These are phyloP conservation scores for Capsicum chinense DNA, from an alignment of 257 asterid genomes.

Conservation along the genomic window DNA sequence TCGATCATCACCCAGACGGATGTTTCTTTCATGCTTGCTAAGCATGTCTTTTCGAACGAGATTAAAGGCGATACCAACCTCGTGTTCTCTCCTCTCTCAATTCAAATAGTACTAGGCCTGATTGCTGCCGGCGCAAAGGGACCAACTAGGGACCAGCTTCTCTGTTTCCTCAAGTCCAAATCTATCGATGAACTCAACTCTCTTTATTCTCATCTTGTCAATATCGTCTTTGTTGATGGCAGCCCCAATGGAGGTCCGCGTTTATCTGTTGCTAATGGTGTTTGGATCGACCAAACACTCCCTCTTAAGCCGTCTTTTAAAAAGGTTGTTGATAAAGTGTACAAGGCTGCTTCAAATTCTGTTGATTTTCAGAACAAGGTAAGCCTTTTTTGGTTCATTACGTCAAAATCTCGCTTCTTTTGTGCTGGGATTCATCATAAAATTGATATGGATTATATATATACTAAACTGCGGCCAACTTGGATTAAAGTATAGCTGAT, in stretches of 20 bases:
- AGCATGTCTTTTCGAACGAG: conserved; percentile 44
- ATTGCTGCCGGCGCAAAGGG: conserved; percentile 33
- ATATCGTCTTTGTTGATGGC: conserved; percentile 48
- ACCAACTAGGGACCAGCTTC: conserved; percentile 23
- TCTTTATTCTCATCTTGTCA: conserved; percentile 54
- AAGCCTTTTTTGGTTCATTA: not conserved
- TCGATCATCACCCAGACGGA: conserved; percentile 56
- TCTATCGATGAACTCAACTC: conserved; percentile 30
- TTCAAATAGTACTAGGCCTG: conserved; percentile 28
- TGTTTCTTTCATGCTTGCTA: conserved; percentile 49
- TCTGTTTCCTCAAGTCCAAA: conserved; percentile 34
- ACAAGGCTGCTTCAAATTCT: conserved; percentile 53
- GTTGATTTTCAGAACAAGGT: conserved; percentile 68
- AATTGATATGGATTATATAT: not conserved
- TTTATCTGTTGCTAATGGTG: conserved; percentile 58
- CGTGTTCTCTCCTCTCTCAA: conserved; percentile 36
- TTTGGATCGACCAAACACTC: conserved; percentile 56
- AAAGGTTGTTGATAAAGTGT: conserved; percentile 42
- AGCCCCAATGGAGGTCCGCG: conserved; percentile 51
- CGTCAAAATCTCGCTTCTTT: too few species aligned
- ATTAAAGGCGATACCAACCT: conserved; percentile 37
- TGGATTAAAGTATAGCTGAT: not conserved
- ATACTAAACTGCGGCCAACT: not conserved
- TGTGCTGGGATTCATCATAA: not conserved
- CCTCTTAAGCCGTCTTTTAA: conserved; percentile 49